phyloP scores from a whole-genome alignment of 2,329 filamentous ascomycete species.

The Sphaerulina vaccinii region DNA sequence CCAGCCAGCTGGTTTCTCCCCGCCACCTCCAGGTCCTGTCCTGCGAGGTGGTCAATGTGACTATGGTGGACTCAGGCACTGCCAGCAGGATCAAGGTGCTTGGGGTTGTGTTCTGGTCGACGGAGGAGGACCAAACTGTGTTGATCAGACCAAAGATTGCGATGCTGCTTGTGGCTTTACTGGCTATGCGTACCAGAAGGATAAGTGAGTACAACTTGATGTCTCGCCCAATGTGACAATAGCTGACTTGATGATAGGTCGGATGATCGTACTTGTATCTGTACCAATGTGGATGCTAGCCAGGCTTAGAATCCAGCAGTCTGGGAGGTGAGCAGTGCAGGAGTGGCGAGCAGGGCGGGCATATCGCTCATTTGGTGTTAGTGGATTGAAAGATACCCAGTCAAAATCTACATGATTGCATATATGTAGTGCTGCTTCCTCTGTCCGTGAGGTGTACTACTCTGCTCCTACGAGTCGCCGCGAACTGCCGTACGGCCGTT shows the following conservation, averaged over 20 bases:
- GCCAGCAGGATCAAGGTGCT: neutral
- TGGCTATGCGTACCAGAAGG: slow-evolving; percentile 6
- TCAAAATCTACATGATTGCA: no score
- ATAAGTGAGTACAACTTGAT: slow-evolving; percentile 2
- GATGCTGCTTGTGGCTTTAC: slow-evolving; percentile 1
- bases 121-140: slow-evolving; percentile 6
- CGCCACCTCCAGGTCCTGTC: neutral
- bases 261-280: slow-evolving; percentile 7
- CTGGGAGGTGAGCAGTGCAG: no score
- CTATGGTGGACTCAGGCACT: neutral
- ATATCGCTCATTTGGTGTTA: no score
- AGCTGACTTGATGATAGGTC: slow-evolving; percentile 1
- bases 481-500: no score
- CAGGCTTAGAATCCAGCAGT: neutral
- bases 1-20: neutral
- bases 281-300: slow-evolving; percentile 8
- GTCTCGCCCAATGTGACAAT: neutral
- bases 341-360: no score
- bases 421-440: no score
- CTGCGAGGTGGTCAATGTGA: neutral
- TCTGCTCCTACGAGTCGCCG: no score
- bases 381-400: no score
- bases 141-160: slow-evolving; percentile 9
- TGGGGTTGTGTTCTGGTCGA: slow-evolving; percentile 10
- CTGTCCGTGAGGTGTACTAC: no score